Evolutionary conservation across 371 early-diverging fungal genomes (phyloP), one percentile per base, ranked within the genome.

Genomic region (Homolaphlyctis polyrhiza): DNA sequence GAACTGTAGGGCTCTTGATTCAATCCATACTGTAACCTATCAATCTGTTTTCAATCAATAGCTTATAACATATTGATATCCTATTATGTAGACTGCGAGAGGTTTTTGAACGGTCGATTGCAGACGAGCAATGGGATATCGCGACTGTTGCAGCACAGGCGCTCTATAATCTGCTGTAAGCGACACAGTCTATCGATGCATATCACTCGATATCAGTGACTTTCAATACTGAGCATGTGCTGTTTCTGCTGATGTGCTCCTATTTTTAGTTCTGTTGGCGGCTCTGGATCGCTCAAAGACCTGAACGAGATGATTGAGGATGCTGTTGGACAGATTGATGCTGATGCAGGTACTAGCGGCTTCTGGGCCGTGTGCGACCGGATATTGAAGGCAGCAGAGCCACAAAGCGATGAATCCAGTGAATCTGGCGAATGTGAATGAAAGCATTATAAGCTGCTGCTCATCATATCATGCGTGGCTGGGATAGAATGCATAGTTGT

Each of bases 141-240:
- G 52, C 52, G 27, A 51, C 52, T 8, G n/a, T 51, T 28, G 25
- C 52, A 21, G 52, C 32, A 51, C 52, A 51, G 32, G 32, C 52
- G 25, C 52, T 51, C 8, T 51, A 14, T 21, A 51, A 51, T 6
- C 6, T 51, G 14, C 27, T 11, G 52, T 51, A 21, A 28, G 52
- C 23, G 45, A n/a, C n/a, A n/a, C n/a, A n/a, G n/a, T n/a, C n/a
- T n/a, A n/a, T n/a, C n/a, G n/a, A n/a, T n/a, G n/a, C n/a, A n/a
- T n/a, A n/a, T n/a, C n/a, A n/a, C n/a, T n/a, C n/a, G n/a, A n/a
- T n/a, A n/a, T n/a, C n/a, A n/a, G n/a, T n/a, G n/a, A n/a, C n/a
- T n/a, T n/a, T n/a, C n/a, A n/a, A n/a, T n/a, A n/a, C n/a, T n/a
- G n/a, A n/a, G n/a, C n/a, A n/a, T n/a, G n/a, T n/a, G n/a, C n/a